phyloP scores from a whole-genome alignment of 2,329 filamentous ascomycete genomes.

The Aspergillus awamori region DNA sequence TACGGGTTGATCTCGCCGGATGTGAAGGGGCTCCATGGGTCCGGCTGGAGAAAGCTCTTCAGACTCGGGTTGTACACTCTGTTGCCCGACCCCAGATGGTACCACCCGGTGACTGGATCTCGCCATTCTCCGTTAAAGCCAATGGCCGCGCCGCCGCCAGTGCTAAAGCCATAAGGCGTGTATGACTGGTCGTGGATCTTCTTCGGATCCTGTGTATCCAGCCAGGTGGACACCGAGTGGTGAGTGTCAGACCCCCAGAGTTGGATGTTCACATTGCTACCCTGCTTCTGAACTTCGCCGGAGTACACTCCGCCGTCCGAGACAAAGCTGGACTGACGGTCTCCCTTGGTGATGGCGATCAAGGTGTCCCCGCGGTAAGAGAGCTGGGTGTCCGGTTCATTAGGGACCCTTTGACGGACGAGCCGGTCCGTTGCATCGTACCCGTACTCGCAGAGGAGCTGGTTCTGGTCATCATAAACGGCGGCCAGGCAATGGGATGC shows the following conservation, averaged over 20 bases:
- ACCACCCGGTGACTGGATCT: neutral
- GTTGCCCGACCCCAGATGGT: neutral
- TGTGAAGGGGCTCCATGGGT: neutral
- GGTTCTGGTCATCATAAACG: neutral
- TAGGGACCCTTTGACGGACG: neutral
- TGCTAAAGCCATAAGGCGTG: neutral
- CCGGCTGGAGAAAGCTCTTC: neutral
- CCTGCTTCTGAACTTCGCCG: neutral
- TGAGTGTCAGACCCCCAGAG: neutral
- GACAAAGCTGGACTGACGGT: neutral
- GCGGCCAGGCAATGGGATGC: neutral
- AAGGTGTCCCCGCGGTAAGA: neutral
- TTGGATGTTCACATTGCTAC: neutral
- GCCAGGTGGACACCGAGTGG: neutral
- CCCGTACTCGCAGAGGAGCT: neutral
- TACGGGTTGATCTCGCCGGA: neutral
- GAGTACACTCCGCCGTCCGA: neutral
- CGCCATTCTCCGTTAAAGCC: neutral
- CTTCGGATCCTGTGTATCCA: neutral
- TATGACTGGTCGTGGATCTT: neutral
- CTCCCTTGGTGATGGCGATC: neutral
- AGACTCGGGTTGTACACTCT: neutral
- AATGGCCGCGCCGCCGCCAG: neutral
- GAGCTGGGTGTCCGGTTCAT: neutral
- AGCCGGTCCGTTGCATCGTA: neutral